Evolutionary conservation across 345 rosid genomes (phyloP), one percentile per base, ranked within the genome.

Genomic region (Atalantia buxifolia): DNA sequence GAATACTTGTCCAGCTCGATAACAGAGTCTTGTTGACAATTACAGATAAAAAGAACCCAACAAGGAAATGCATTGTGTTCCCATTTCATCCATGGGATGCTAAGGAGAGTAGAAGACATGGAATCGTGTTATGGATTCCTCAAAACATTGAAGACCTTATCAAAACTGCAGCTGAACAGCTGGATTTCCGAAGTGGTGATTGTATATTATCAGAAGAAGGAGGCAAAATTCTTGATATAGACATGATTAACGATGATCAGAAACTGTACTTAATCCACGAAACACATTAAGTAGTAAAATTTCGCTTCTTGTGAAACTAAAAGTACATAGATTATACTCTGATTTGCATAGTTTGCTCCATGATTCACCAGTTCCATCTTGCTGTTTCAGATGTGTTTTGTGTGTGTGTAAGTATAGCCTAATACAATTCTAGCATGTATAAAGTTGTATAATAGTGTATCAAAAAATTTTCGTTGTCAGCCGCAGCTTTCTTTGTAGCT

Each of bases 81-180:
- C 92, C 96, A 0, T 91, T 84, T 83, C 92, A 88, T 78, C 98
- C 97, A 5, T 78, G 78, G 84, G 91, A 83, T 66, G 72, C 77
- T 0, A 80, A 79, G 77, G 91, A 88, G 21, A 66, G 69, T 25
- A 91, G 87, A 83, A 87, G 83, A 81, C 82, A 73, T 7, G 99
- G 98, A 78, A 77, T 90, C 38, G 85, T 93, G 76, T 66, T 95
- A 72, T 91, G 99, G 98, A 71, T 93, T n/a, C 94, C 93, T 4
- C 62, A 25, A 8, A 83, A 82, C 42, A 75, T 92, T 2, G 84
- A 84, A 67, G 89, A 86, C 86, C 96, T 95, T 19, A 77, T 89
- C 24, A 71, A 48, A 81, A 72, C 60, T 6, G 98, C 98, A 33
- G 84, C 78, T 31, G 83, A 85, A 74, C 84, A 90, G 66, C 88